A percentile compares a stretch with the other conserved stretches of the same genome.
These are phyloP conservation scores for Ustanciosporium gigantosporum DNA, from an alignment of 1,284 basidiomycete species.

Conservation along the genomic window DNA sequence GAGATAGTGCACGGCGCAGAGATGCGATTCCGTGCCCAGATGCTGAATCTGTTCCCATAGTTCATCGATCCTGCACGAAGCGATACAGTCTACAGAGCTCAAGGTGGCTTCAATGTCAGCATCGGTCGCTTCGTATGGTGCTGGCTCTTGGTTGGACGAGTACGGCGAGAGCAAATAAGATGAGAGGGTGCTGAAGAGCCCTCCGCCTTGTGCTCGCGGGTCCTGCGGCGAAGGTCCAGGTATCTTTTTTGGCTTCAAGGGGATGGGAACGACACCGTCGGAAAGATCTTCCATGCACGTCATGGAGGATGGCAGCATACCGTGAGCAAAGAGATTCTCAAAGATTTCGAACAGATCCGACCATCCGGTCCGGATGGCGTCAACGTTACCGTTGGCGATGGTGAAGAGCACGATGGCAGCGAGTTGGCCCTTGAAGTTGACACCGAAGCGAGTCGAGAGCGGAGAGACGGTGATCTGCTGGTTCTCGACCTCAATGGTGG, in stretches of 20 bases:
- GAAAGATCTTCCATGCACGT: slow-evolving; percentile 93
- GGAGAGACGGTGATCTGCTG: slow-evolving; percentile 87
- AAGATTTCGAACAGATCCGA: slow-evolving; percentile 91
- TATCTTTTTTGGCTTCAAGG: slow-evolving; percentile 62
- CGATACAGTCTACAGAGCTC: slow-evolving; percentile 92
- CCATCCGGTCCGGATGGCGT: slow-evolving; percentile 92
- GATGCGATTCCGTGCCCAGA: slow-evolving; percentile 67
- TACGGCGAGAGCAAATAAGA: slow-evolving; percentile 97
- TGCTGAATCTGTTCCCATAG: slow-evolving; percentile 89
- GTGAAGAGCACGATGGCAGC: slow-evolving; percentile 97
- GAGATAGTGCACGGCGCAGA: slow-evolving; percentile 82
- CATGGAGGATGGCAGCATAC: slow-evolving; percentile 77
- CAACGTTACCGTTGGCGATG: slow-evolving; percentile 95
- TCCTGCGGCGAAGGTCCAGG: slow-evolving; percentile 85
- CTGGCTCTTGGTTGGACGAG: slow-evolving; percentile 69
- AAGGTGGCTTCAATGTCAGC: slow-evolving; percentile 91
- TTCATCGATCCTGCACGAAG: slow-evolving; percentile 89
- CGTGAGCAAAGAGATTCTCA: slow-evolving; percentile 91
- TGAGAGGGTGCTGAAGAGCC: slow-evolving; percentile 88
- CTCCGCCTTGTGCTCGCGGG: slow-evolving; percentile 75
- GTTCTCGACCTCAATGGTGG: slow-evolving; percentile 88
- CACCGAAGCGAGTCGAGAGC: slow-evolving; percentile 89
- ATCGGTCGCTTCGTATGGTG: slow-evolving; percentile 72
- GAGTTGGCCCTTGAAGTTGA: slow-evolving; percentile 91
- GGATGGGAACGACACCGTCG: slow-evolving; percentile 32